Percentiles rank a stretch among this genome's conserved stretches.
These are phyloP conservation scores for Xylaria sp. DNA, from an alignment of 2,329 filamentous ascomycete species.

Conservation along the genomic window DNA sequence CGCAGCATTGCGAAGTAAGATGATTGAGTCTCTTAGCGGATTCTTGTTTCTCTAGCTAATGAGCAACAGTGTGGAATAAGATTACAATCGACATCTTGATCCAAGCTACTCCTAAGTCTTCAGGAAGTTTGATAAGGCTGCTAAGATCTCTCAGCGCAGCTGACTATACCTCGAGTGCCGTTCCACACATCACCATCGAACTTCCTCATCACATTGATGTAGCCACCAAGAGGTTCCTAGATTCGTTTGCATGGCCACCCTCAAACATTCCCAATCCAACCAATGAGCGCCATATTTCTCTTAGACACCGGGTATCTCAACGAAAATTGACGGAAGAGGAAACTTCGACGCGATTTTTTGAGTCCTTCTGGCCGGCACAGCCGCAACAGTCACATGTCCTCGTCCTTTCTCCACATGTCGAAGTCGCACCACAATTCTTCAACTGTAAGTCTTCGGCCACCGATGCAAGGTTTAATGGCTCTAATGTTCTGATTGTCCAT, in stretches of 20 bases:
- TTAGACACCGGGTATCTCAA: conserved; percentile 78
- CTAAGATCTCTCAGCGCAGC: conserved; percentile 79
- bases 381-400: conserved; percentile 77
- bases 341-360: conserved; percentile 78
- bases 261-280: conserved; percentile 51
- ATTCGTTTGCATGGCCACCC: conserved; percentile 75
- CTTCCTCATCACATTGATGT: conserved; percentile 77
- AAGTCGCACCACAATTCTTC: conserved; percentile 83
- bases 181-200: conserved; percentile 85
- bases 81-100: conserved; percentile 84
- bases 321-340: conserved; percentile 72
- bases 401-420: conserved; percentile 82
- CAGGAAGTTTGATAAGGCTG: conserved; percentile 79
- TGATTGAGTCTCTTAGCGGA: conserved; percentile 6
- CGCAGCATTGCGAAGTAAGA: conserved; percentile 70
- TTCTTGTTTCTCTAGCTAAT: conserved; percentile 39
- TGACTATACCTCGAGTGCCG: conserved; percentile 76
- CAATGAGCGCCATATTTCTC: conserved; percentile 66
- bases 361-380: conserved; percentile 85
- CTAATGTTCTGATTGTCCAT: conserved; percentile 10
- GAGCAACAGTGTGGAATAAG: conserved; percentile 75
- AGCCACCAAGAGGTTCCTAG: conserved; percentile 70
- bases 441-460: conserved; percentile 66
- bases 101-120: conserved; percentile 75
- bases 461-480: neutral